Evolutionary conservation across 352 stramenopile genomes (phyloP), one percentile per base, ranked within the genome.

Genomic region (Phytophthora hybrid): DNA sequence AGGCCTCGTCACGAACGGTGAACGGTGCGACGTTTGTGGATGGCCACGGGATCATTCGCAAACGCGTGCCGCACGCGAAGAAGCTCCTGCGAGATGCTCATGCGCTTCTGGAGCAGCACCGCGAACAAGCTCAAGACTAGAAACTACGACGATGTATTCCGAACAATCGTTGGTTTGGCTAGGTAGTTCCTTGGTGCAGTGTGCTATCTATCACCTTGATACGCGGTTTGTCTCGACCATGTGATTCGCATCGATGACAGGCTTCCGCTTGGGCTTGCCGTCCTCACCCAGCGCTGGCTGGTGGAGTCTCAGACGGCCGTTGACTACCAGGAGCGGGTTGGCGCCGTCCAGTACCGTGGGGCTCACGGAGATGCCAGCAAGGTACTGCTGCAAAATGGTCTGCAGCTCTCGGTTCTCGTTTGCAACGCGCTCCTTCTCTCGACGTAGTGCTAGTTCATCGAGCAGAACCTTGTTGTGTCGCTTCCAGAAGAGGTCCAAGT

Each of bases 391-490:
- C 18, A 98, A 71, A 44, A 98, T 93, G 16, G 83, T 84, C 77
- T 98, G 90, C 6, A 99, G 81, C 63, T 98, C 87, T 16, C 83
- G 72, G 80, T 99, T 98, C 72, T 98, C 95, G 39, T 80, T 78
- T 53, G 95, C 89, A 18, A 97, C 78, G 7, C 88, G 81, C 55
- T 90, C 84, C 54, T 96, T 93, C 71, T 98, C 94, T 10, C 87
- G 92, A 70, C 97, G 80, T 29, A 98, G 90, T 18, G 89, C 92
- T 32, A 99, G 60, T 46, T 97, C 93, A 71, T 99, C 94, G 0
- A 99, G 81, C 56, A 98, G 71, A 13, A 95, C 95, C 73, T 98
- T 98, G 84, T 99, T 99, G 83, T 97, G 98, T 13, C 96, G 94
- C 73, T 98, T 95, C 89, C 94, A 98, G 79, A 99, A 99, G 23